Base-by-base conservation (phyloP, 192 early-diverging fungal genomes). In the Mortierella antarctica region DNA sequence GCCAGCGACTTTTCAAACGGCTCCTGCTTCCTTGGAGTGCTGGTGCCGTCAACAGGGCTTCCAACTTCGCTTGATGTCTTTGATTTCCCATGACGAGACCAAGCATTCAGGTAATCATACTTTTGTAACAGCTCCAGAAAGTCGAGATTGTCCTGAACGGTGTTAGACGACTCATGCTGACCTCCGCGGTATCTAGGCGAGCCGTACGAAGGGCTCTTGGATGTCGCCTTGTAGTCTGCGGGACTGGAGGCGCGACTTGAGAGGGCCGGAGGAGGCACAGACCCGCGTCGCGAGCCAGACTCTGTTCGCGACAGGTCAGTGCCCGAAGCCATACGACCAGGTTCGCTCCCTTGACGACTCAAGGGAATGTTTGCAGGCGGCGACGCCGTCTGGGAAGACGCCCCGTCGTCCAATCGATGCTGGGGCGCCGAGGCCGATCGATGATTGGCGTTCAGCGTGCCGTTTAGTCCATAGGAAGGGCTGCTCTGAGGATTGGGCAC, bases 131-230 rank as follows among this genome's bases (percentile, higher is more conserved):
- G 69, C 0, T 79, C 76, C 45, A 79, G 18, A 18, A 79, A 63
- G n/a, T 79, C 76, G 4, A 79, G 42, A 31, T 71, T 79, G n/a
- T 74, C 72, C 52, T 71, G 76, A 20, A 71, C 55, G n/a, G 76
- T 52, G 10, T 49, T 55, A 20, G 58, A 71, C 5, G 68, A 62
- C 31, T 79, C 76, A 18, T 62, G 65, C 20, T 61, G 60, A 7
- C 42, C 41, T 9, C 42, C 69, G 12, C 65, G 68, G 13, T 65
- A 65, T 10, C 46, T 54, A 6, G 76, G 76, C 0, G 76, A 79
- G 17, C 64, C 64, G 40, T 56, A 67, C 1, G 65, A 7, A 15
- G 69, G 76, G 52, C 76, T 79, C 40, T 67, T 79, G 56, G 65
- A 52, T 14, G 40, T 45, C 15, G 9, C 46, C 40, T 70, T 79